A percentile compares a stretch with the other conserved stretches of the same genome.
phyloP scores from a whole-genome alignment of 257 asterid genomes.

The Galeopsis tetrahit region DNA sequence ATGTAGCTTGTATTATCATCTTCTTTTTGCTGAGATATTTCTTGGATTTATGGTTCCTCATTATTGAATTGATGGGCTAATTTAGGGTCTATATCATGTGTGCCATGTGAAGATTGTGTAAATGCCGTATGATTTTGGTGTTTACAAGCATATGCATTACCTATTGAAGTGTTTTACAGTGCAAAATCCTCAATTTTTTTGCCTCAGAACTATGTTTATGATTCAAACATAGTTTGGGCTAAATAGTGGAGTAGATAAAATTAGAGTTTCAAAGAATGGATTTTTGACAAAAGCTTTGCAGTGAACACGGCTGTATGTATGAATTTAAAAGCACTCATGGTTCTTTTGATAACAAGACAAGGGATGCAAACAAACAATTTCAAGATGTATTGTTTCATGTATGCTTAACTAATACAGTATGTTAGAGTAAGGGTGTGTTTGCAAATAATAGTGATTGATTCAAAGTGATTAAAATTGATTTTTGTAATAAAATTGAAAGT shows the following conservation, averaged over 20 bases:
- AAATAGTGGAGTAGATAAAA: slow-evolving; percentile 8
- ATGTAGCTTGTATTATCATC: background rate
- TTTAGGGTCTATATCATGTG: background rate
- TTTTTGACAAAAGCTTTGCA: background rate
- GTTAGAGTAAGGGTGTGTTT: too few species aligned
- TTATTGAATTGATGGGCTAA: background rate
- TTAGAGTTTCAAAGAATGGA: background rate
- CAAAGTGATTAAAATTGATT: too few species aligned
- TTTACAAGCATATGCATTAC: slow-evolving; percentile 12
- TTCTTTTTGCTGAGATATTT: slow-evolving; percentile 5
- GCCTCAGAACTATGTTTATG: slow-evolving; percentile 6
- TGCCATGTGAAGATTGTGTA: background rate
- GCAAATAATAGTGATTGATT: too few species aligned
- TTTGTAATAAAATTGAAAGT: too few species aligned
- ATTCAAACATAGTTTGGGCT: background rate
- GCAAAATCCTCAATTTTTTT: slow-evolving; percentile 9
- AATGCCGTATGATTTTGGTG: slow-evolving; percentile 14
- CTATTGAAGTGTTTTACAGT: background rate
- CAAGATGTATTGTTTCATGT: background rate
- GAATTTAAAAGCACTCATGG: background rate
- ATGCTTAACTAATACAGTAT: background rate
- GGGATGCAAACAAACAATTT: background rate
- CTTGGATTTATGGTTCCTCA: background rate
- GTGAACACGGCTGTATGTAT: background rate
- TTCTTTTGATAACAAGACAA: slow-evolving; percentile 1